Percentiles rank a stretch among this genome's conserved stretches.
Evolutionary conservation across 2,329 filamentous ascomycete species (phyloP).

Genomic region (Trichoderma atroviride): DNA sequence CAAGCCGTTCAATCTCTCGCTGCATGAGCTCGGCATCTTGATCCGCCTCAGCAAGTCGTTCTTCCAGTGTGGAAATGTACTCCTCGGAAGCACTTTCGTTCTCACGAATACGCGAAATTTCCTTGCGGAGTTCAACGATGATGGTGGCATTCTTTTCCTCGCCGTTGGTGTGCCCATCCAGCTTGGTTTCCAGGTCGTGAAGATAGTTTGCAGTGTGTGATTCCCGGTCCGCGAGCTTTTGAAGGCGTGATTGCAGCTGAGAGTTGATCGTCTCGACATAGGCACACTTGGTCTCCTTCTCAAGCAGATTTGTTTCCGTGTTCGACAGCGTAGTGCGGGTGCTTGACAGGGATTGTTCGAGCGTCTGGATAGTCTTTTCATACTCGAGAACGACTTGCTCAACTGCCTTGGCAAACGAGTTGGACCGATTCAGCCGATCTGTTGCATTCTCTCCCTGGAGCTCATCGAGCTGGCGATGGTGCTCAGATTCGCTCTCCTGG

Average conservation of each 20-base stretch:
- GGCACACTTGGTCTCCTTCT: slow-evolving; percentile 91
- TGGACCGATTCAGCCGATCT: slow-evolving; percentile 89
- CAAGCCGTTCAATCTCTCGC: slow-evolving; percentile 88
- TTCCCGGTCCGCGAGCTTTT: slow-evolving; percentile 91
- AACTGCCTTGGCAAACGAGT: slow-evolving; percentile 92
- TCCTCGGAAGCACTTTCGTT: slow-evolving; percentile 91
- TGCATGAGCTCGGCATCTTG: slow-evolving; percentile 97
- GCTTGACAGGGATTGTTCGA: slow-evolving; percentile 88
- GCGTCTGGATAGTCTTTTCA: slow-evolving; percentile 94
- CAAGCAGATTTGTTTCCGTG: slow-evolving; percentile 83
- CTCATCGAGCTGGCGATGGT: slow-evolving; percentile 58
- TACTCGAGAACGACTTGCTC: slow-evolving; percentile 97
- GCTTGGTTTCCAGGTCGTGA: slow-evolving; percentile 84
- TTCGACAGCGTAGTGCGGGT: slow-evolving; percentile 81
- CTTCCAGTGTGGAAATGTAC: slow-evolving; percentile 95
- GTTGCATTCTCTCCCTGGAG: slow-evolving; percentile 76
- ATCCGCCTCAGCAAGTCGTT: slow-evolving; percentile 91
- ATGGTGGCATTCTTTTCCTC: slow-evolving; percentile 91
- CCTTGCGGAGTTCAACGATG: slow-evolving; percentile 84
- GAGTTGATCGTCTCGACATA: slow-evolving; percentile 90
- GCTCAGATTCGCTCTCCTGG: slow-evolving; percentile 67
- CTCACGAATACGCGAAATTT: slow-evolving; percentile 83
- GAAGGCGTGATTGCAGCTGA: slow-evolving; percentile 85
- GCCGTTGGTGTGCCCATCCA: slow-evolving; percentile 86
- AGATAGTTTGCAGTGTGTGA: slow-evolving; percentile 90